phyloP scores from a whole-genome alignment of 2,329 filamentous ascomycete species.

The Waltergamsia citrina region DNA sequence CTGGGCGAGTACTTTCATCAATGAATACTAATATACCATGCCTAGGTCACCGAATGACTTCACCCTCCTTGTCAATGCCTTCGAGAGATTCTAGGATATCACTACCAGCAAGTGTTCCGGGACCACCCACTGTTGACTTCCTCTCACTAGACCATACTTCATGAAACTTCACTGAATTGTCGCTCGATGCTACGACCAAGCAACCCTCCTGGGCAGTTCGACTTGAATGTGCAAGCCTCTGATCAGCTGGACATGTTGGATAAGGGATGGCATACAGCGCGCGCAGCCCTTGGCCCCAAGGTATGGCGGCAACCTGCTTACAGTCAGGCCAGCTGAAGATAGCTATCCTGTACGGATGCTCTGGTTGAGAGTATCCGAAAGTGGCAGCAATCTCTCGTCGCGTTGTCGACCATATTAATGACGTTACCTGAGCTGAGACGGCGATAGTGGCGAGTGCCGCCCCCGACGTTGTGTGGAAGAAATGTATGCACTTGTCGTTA shows the following conservation, averaged over 20 bases:
- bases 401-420: constrained; percentile 80
- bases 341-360: constrained; percentile 81
- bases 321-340: constrained; percentile 95
- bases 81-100: constrained; percentile 77
- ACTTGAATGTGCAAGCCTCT: constrained; percentile 12
- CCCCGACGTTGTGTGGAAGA: constrained; percentile 81
- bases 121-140: constrained; percentile 40
- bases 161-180: constrained; percentile 90
- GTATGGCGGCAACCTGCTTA: constrained; percentile 72
- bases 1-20: too few relatives aligned
- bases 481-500: constrained; percentile 92
- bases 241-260: constrained; percentile 38
- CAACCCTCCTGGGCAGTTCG: constrained; percentile 37
- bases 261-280: constrained; percentile 86
- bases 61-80: constrained; percentile 66
- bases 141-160: constrained; percentile 74
- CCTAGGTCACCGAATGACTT: constrained; percentile 65
- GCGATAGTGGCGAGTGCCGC: constrained; percentile 82
- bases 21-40: too few relatives aligned
- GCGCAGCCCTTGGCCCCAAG: constrained; percentile 70
- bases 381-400: constrained; percentile 84
- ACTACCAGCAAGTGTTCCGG: constrained; percentile 67
- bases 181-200: constrained; percentile 84
- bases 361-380: constrained; percentile 86
- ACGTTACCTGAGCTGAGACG: constrained; percentile 87